Base-by-base conservation (phyloP, 2,329 filamentous ascomycete genomes). In the Intubia oerlemansii region DNA sequence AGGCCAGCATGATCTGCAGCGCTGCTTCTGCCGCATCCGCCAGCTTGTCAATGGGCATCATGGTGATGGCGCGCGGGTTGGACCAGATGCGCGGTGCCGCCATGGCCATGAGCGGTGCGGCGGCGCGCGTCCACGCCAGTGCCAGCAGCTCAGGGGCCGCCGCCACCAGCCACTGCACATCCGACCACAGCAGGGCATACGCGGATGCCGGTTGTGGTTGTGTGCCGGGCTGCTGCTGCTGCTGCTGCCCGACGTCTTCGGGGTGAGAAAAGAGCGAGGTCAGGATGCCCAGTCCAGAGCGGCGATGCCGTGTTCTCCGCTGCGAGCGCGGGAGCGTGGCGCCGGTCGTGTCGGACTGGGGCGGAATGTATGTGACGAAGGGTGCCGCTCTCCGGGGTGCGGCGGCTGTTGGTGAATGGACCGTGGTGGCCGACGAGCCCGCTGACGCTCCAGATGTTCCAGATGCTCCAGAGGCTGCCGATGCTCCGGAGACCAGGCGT, bases 271-370 rank as follows among this genome's bases (percentile, higher is more conserved):
- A n/a, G n/a, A n/a, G n/a, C n/a, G n/a, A n/a, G n/a, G n/a, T n/a
- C n/a, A n/a, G n/a, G n/a, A n/a, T n/a, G n/a, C n/a, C n/a, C n/a
- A n/a, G n/a, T n/a, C n/a, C n/a, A n/a, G n/a, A n/a, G n/a, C n/a
- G n/a, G n/a, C n/a, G n/a, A n/a, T n/a, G n/a, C n/a, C n/a, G n/a
- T n/a, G n/a, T n/a, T n/a, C n/a, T n/a, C 11, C 43, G 40, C 1
- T 46, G 45, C 7, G 40, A 37, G 2, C 33, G 25, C 3, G 33
- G 20, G 7, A 27, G 17, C 6, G 47, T 51, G 10, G 48, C 46
- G 29, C 44, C 46, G 0, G 47, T 44, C 3, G 45, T 43, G 28
- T 51, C 48, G 32, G 47, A 45, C 6, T 51, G 40, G 0, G 48
- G 42, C 11, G 48, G 47, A 27, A 50, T 44, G 35, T 47, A 51